Conservation (phyloP, 768 basidiomycete species). For the Lactarius quietus region DNA sequence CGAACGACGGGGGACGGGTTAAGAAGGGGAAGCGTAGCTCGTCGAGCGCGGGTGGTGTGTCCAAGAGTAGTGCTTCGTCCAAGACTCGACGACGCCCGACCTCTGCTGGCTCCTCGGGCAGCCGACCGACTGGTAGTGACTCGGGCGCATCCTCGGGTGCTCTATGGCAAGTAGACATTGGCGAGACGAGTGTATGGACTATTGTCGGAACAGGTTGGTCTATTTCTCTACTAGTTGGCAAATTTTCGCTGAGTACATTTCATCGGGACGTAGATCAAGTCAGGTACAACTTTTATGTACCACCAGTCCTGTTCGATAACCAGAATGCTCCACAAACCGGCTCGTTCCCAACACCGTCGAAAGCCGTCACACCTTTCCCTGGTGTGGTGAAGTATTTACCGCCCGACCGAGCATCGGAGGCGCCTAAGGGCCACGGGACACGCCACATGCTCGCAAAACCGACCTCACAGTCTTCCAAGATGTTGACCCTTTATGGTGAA, state of each 20-base stretch:
- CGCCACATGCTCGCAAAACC: conserved; percentile 72
- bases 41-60: conserved; percentile 61
- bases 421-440: conserved; percentile 67
- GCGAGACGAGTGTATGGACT: conserved; percentile 93
- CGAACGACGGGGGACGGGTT: conserved; percentile 82
- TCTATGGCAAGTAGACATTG: conserved; percentile 86
- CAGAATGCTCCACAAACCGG: conserved; percentile 67
- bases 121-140: conserved; percentile 65
- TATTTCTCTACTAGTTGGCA: conserved; percentile 26
- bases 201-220: conserved; percentile 83
- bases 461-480: conserved; percentile 71
- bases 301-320: conserved; percentile 77
- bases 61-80: conserved; percentile 49
- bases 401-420: conserved; percentile 82
- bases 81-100: conserved; percentile 68
- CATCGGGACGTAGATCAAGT: conserved; percentile 61
- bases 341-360: conserved; percentile 75
- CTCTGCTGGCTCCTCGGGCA: conserved; percentile 49
- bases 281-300: conserved; percentile 91
- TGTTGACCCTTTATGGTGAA: conserved; percentile 85
- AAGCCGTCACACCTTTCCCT: conserved; percentile 83
- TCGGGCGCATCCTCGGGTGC: conserved; percentile 71
- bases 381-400: conserved; percentile 88
- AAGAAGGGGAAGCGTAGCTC: conserved; percentile 76
- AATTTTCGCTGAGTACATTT: conserved; percentile 2